Percentiles rank a stretch among this genome's conserved stretches.
These are phyloP conservation scores for Jacaranda copaia DNA, from an alignment of 257 asterid genomes.

Conservation along the genomic window DNA sequence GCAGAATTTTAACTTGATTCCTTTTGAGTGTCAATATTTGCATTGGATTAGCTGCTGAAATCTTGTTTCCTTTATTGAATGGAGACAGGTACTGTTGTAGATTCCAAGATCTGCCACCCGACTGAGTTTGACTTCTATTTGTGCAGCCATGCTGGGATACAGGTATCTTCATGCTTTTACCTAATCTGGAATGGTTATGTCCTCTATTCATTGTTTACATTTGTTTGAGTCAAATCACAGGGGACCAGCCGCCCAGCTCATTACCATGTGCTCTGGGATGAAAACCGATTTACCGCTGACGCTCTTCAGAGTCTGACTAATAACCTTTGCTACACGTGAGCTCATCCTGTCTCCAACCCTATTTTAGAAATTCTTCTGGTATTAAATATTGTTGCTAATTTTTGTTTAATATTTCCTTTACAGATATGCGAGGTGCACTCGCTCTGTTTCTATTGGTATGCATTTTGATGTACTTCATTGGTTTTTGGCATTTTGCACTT, in stretches of 20 bases:
- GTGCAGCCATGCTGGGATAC: constrained; percentile 98
- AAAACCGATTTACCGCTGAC: constrained; percentile 87
- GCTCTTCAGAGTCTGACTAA: constrained; percentile 83
- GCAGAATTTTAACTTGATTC: constrained; percentile 6
- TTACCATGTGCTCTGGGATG: constrained; percentile 96
- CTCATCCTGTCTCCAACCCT: background rate
- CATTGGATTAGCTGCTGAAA: background rate
- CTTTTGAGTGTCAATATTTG: background rate
- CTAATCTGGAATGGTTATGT: background rate
- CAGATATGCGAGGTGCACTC: constrained; percentile 95
- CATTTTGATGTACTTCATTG: background rate
- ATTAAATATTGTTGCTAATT: background rate
- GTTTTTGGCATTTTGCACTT: background rate
- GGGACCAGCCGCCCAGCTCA: constrained; percentile 97
- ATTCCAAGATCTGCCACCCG: constrained; percentile 93
- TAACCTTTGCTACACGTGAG: constrained; percentile 95
- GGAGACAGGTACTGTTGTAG: constrained; percentile 87
- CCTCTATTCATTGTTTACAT: background rate
- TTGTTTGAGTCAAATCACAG: constrained; percentile 36
- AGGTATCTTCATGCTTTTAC: constrained; percentile 47
- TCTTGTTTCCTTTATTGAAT: constrained; percentile 5
- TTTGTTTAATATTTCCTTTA: background rate
- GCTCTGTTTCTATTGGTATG: constrained; percentile 94
- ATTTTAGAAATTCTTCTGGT: background rate
- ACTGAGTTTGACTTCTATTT: constrained; percentile 96